Percentiles rank a stretch among this genome's conserved stretches.
Conservation (phyloP, 441 rosid genomes). For the Omphalea diandra region DNA sequence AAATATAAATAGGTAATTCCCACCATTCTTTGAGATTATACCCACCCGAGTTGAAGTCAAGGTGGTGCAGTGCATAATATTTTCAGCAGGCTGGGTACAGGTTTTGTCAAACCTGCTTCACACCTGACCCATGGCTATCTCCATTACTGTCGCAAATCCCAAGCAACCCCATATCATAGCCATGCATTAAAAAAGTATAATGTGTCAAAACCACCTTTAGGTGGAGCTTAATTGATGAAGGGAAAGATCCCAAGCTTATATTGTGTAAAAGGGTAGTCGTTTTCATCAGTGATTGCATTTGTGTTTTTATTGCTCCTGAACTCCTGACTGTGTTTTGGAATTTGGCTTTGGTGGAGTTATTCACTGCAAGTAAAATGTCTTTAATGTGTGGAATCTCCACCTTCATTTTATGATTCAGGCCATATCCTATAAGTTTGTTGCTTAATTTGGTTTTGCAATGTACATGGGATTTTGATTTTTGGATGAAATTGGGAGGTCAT, state of each 20-base stretch:
- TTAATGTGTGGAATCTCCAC: background rate
- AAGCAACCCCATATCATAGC: background rate
- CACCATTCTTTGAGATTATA: too few species aligned
- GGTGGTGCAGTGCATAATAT: too few species aligned
- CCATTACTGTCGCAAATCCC: background rate
- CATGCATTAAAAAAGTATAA: background rate
- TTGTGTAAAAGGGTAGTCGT: background rate
- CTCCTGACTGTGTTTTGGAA: background rate
- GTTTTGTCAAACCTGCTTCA: too few species aligned
- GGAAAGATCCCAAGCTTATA: background rate
- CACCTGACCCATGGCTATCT: too few species aligned
- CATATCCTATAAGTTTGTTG: too few species aligned
- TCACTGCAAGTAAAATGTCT: background rate
- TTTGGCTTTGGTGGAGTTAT: background rate
- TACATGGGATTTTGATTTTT: background rate
- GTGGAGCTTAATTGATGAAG: background rate
- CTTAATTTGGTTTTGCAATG: background rate
- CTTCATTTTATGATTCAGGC: background rate
- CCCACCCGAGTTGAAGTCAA: too few species aligned
- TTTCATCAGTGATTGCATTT: background rate
- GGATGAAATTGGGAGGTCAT: background rate
- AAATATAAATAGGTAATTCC: too few species aligned
- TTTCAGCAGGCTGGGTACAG: too few species aligned
- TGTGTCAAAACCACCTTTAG: too few species aligned
- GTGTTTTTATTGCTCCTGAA: background rate